Percentiles rank a stretch among this genome's conserved stretches.
These are phyloP conservation scores for Neurospora discreta DNA, from an alignment of 495 filamentous ascomycete genomes.

Conservation along the genomic window DNA sequence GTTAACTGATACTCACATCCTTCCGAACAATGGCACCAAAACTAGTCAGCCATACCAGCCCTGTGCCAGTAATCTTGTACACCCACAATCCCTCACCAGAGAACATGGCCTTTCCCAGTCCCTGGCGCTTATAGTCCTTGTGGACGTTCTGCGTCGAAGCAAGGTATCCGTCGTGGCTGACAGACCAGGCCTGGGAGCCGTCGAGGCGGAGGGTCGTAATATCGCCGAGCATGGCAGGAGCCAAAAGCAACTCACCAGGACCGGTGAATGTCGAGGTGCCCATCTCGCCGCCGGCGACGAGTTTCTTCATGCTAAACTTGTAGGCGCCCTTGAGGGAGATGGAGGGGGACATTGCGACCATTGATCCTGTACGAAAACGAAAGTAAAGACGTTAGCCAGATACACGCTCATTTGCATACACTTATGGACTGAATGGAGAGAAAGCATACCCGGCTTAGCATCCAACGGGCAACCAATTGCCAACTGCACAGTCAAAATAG, in stretches of 20 bases:
- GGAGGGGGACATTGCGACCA: conserved; percentile 91
- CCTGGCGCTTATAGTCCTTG: conserved; percentile 78
- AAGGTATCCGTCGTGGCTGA: conserved; percentile 72
- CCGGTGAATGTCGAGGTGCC: conserved; percentile 72
- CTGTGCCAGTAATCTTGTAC: conserved; percentile 70
- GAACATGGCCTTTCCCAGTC: conserved; percentile 86
- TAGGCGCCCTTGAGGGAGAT: conserved; percentile 70
- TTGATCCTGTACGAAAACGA: conserved; percentile 45
- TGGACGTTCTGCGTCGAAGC: conserved; percentile 65
- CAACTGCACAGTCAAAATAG: conserved; percentile 77
- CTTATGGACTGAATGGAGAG: background rate
- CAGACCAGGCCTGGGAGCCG: conserved; percentile 63
- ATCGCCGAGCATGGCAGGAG: conserved; percentile 71
- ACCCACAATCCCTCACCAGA: conserved; percentile 88
- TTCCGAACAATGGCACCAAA: conserved; percentile 94
- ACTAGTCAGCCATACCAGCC: conserved; percentile 78
- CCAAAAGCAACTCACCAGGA: conserved; percentile 81
- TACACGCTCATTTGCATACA: background rate
- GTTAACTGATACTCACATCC: conserved; percentile 58
- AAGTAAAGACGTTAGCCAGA: background rate
- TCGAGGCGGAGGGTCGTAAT: conserved; percentile 67
- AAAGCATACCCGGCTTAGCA: conserved; percentile 60
- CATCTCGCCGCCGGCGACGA: conserved; percentile 74
- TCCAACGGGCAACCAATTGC: conserved; percentile 78
- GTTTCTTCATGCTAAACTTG: conserved; percentile 77